These are phyloP conservation scores for Neospermospora avenae DNA, from an alignment of 2,329 filamentous ascomycete species.

Conservation along the genomic window DNA sequence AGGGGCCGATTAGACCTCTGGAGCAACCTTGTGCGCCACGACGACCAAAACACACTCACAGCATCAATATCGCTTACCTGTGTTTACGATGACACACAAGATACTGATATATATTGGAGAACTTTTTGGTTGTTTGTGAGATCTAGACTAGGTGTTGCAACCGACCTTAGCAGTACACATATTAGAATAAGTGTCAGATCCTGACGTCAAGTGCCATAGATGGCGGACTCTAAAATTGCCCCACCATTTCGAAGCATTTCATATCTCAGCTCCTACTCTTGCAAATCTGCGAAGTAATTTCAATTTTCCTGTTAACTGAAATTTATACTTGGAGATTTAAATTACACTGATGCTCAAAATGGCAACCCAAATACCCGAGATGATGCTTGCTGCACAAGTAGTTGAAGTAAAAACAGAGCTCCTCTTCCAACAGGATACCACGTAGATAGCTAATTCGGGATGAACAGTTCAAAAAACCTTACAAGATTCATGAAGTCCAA, in stretches of 20 bases:
- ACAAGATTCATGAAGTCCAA: slow-evolving; percentile 48
- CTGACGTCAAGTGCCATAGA: slow-evolving; percentile 2
- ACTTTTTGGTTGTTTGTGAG: not conserved
- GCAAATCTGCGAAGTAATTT: not conserved
- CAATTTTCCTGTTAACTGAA: not conserved
- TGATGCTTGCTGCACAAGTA: slow-evolving; percentile 47
- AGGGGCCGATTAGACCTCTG: too few species aligned
- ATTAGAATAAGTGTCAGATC: not conserved
- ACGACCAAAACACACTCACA: too few species aligned
- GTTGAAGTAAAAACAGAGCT: slow-evolving; percentile 37
- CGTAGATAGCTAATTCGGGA: not conserved
- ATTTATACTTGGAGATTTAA: not conserved
- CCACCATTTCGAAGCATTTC: not conserved
- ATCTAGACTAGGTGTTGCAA: not conserved
- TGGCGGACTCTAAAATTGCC: not conserved
- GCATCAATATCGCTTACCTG: too few species aligned
- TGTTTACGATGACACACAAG: too few species aligned
- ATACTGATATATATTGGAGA: too few species aligned
- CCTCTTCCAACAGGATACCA: not conserved
- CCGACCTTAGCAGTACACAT: not conserved
- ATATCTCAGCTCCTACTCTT: not conserved
- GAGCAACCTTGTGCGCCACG: too few species aligned
- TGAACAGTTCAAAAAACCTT: slow-evolving; percentile 50
- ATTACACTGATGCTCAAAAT: slow-evolving; percentile 10
- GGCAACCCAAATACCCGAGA: slow-evolving; percentile 37